These are phyloP conservation scores for Saccharomycopsis malanga DNA, from an alignment of 805 yeast genomes.

Conservation along the genomic window DNA sequence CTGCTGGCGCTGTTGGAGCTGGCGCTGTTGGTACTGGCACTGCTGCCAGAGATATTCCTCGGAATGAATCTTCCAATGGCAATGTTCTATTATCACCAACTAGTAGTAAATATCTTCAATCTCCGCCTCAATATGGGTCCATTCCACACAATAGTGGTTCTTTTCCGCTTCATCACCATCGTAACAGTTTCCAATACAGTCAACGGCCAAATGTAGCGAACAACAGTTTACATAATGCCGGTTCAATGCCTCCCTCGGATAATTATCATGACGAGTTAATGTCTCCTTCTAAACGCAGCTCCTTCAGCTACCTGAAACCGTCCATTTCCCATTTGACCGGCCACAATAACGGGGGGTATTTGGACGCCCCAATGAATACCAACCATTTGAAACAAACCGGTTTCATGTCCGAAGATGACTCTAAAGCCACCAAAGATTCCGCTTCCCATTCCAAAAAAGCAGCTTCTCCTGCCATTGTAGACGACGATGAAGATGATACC, in stretches of 20 bases:
- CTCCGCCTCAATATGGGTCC: not conserved
- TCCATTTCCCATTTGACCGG: not conserved
- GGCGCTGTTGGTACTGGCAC: not conserved
- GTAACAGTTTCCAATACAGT: not conserved
- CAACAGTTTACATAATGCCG: too few relatives aligned
- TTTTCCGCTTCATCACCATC: not conserved
- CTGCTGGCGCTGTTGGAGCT: not conserved
- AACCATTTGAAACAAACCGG: not conserved
- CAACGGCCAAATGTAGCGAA: too few relatives aligned
- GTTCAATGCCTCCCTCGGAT: not conserved
- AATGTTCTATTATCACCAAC: not conserved
- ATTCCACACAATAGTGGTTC: not conserved
- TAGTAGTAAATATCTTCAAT: too few relatives aligned
- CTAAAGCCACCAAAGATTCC: not conserved
- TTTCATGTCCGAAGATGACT: too few relatives aligned
- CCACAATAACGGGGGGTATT: constrained; percentile 5
- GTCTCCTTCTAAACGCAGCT: constrained; percentile 2
- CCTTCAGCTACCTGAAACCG: constrained; percentile 4
- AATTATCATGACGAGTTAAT: constrained; percentile 1
- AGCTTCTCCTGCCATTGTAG: constrained; percentile 1
- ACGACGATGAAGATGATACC: constrained; percentile 4
- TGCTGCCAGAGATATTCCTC: not conserved
- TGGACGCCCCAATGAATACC: constrained; percentile 5
- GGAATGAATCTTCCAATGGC: not conserved
- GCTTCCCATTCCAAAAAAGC: not conserved